Conservation (phyloP, 495 filamentous ascomycete genomes). For the Barbatosphaeria neglecta region DNA sequence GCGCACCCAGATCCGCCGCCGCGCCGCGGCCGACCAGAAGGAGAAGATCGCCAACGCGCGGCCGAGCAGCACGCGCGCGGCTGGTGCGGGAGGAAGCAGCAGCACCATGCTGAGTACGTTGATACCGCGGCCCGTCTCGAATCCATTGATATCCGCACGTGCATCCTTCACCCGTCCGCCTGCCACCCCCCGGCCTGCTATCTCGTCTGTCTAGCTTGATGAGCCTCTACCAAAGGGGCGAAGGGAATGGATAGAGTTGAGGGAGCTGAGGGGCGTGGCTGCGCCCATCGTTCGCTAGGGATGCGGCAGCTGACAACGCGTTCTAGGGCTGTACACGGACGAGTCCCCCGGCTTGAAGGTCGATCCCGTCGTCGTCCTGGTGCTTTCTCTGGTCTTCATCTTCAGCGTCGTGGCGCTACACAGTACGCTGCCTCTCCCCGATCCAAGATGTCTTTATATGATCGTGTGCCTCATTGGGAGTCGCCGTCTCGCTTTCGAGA, state of each 20-base stretch:
- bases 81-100: conserved; percentile 88
- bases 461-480: too few species aligned
- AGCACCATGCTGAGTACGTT: conserved; percentile 89
- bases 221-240: background rate
- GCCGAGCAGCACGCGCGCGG: conserved; percentile 80
- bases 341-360: conserved; percentile 94
- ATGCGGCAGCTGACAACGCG: too few species aligned
- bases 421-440: too few species aligned
- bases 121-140: background rate
- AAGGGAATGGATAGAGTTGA: background rate
- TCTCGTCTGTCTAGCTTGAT: too few species aligned
- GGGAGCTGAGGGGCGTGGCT: too few species aligned
- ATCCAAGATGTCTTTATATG: too few species aligned
- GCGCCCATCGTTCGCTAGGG: too few species aligned
- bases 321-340: conserved; percentile 90
- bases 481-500: background rate
- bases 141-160: too few species aligned
- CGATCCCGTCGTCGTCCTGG: conserved; percentile 91
- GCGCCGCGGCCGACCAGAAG: conserved; percentile 90
- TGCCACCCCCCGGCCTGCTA: too few species aligned
- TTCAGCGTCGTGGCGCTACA: conserved; percentile 96
- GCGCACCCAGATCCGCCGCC: conserved; percentile 83
- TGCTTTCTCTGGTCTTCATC: conserved; percentile 91
- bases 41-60: conserved; percentile 85
- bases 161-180: too few species aligned